Percentiles rank a stretch among this genome's conserved stretches.
phyloP scores from a whole-genome alignment of 805 yeast genomes.

The Ogataea siamensis region DNA sequence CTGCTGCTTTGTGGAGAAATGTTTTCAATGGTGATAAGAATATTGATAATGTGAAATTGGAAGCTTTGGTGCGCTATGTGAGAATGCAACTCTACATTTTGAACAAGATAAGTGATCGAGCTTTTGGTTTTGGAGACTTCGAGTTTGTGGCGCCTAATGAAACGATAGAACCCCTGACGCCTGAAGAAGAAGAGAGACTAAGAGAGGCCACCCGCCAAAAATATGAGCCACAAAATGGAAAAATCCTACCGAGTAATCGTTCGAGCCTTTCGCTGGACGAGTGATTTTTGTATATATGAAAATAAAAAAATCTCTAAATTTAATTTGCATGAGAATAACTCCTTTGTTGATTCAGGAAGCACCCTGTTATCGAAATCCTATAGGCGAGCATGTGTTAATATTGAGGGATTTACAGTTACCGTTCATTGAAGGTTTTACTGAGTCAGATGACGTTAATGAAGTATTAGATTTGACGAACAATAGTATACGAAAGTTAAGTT shows the following conservation, averaged over 20 bases:
- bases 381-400: constrained; percentile 41
- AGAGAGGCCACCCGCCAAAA: constrained; percentile 48
- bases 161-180: constrained; percentile 68
- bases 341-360: constrained; percentile 49
- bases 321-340: constrained; percentile 50
- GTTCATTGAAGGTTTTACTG: constrained; percentile 42
- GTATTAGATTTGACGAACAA: constrained; percentile 77
- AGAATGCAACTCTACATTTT: constrained; percentile 87
- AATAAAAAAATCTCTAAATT: constrained; percentile 3
- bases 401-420: constrained; percentile 42
- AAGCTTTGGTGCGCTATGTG: constrained; percentile 85
- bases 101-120: constrained; percentile 82
- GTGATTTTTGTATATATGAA: constrained; percentile 24
- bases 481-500: constrained; percentile 53
- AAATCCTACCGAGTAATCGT: constrained; percentile 59
- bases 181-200: constrained; percentile 58
- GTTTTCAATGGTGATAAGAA: constrained; percentile 81
- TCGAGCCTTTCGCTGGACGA: constrained; percentile 50
- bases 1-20: constrained; percentile 86
- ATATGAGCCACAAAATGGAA: constrained; percentile 48
- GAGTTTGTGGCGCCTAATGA: constrained; percentile 80
- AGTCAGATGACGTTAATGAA: constrained; percentile 42
- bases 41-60: constrained; percentile 78
- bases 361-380: constrained; percentile 48
- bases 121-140: constrained; percentile 89